Conservation (phyloP, 2,329 filamentous ascomycete species). For the Venturia effusa region DNA sequence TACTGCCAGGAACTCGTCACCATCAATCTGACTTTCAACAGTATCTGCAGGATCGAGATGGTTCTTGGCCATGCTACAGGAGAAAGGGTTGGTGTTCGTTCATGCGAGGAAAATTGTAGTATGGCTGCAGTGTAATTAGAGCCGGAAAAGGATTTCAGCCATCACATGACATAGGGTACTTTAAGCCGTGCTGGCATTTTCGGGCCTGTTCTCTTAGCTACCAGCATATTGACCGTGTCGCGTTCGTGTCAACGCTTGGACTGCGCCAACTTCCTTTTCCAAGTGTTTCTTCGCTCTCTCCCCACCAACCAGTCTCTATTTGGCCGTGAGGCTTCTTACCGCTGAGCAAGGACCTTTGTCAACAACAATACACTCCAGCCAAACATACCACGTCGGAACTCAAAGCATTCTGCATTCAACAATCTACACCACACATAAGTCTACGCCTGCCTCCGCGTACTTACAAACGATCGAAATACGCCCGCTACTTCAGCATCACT, state of each 20-base stretch:
- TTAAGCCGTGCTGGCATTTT: no score
- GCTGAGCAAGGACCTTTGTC: conserved; percentile 1
- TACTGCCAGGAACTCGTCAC: no score
- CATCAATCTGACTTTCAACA: no score
- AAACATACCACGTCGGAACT: background rate
- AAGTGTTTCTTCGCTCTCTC: background rate
- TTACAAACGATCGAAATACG: background rate
- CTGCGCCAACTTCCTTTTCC: background rate
- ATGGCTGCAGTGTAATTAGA: no score
- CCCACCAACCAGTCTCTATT: background rate
- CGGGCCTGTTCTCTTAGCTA: no score
- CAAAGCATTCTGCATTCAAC: background rate
- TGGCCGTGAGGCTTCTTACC: background rate
- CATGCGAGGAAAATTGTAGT: no score
- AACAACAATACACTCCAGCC: background rate
- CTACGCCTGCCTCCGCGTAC: background rate
- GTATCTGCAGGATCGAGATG: no score
- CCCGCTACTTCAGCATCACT: background rate
- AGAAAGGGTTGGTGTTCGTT: no score
- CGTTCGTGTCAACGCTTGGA: background rate
- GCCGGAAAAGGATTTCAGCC: no score
- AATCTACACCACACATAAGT: background rate
- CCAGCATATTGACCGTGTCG: background rate
- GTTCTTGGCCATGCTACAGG: no score
- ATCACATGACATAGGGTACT: no score